A percentile compares a stretch with the other conserved stretches of the same genome.
These are phyloP conservation scores for Leccinum subtestaceum DNA, from an alignment of 768 basidiomycete genomes.

Conservation along the genomic window DNA sequence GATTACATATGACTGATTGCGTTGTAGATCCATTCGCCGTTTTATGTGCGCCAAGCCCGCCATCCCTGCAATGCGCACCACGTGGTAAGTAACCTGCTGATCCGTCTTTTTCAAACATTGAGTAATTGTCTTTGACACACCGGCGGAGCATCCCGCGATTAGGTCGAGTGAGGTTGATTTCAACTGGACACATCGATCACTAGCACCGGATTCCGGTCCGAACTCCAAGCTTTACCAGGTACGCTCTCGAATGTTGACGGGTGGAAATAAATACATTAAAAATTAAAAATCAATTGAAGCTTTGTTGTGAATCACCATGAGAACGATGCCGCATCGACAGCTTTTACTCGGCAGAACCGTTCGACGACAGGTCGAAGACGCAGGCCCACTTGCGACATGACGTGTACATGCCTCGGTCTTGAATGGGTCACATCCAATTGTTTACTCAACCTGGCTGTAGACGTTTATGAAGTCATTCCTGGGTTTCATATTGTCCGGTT, in stretches of 20 bases:
- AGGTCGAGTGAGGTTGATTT: neutral
- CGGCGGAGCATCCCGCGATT: neutral
- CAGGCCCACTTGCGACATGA: neutral
- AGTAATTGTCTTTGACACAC: neutral
- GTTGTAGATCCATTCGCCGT: neutral
- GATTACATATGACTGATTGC: neutral
- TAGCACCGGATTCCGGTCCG: neutral
- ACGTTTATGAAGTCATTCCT: conserved; percentile 8
- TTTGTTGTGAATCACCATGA: conserved; percentile 3
- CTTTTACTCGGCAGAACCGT: conserved; percentile 1
- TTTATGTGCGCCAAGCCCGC: neutral
- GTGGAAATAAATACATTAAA: neutral
- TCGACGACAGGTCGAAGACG: neutral
- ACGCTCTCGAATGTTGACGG: neutral
- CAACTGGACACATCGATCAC: neutral
- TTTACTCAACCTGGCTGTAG: neutral
- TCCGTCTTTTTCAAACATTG: neutral
- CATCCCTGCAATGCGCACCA: neutral
- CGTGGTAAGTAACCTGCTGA: neutral
- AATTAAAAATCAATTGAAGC: neutral
- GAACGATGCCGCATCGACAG: neutral
- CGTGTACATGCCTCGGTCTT: neutral
- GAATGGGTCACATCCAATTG: neutral
- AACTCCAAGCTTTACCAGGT: neutral
- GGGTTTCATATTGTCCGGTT: neutral